Base-by-base conservation (phyloP, 371 early-diverging fungal species). In the Mortierella sp. region DNA sequence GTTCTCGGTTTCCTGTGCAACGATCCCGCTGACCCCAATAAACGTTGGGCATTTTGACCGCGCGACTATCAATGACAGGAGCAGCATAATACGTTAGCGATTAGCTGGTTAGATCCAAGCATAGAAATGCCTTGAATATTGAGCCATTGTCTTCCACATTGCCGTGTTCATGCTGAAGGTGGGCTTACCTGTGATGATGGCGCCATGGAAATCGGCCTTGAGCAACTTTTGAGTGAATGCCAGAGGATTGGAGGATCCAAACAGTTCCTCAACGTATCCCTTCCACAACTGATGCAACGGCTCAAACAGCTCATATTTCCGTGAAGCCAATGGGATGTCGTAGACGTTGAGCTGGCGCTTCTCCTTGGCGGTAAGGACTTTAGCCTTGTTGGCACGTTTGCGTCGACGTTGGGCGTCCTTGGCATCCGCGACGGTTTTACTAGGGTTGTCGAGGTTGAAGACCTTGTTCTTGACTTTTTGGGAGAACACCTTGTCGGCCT, bases 201-300 rank as follows among this genome's bases (percentile, higher is more conserved):
- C 92, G 4, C 98, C 98, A 88, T 98, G 97, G 81, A 90, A 95
- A 87, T 98, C 98, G 1, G 96, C 96, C 77, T 96, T 96, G 24
- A 95, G 83, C 48, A 97, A 73, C 74, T 94, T 96, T 74, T 93
- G 93, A 2, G 91, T 85, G 79, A 92, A 92, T 41, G 84, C 84
- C 3, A 74, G 48, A 2, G 88, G 75, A 73, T 79, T 86, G 16
- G 81, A 71, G 0, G 87, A 88, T 4, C 84, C 89, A 54, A 90
- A 83, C 27, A 98, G 82, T 38, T 94, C 93, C 12, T 80, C 87
- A 84, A 97, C 95, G 83, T 98, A 98, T 12, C 92, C 91, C 73
- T 84, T 89, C 98, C 98, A 98, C 54, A 98, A 89, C 10, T 89
- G 73, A 81, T 97, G 92, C 21, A 98, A 88, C 12, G 97, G 97